Evolutionary conservation across 495 filamentous ascomycete genomes (phyloP).

Genomic region (Glonium stellatum): DNA sequence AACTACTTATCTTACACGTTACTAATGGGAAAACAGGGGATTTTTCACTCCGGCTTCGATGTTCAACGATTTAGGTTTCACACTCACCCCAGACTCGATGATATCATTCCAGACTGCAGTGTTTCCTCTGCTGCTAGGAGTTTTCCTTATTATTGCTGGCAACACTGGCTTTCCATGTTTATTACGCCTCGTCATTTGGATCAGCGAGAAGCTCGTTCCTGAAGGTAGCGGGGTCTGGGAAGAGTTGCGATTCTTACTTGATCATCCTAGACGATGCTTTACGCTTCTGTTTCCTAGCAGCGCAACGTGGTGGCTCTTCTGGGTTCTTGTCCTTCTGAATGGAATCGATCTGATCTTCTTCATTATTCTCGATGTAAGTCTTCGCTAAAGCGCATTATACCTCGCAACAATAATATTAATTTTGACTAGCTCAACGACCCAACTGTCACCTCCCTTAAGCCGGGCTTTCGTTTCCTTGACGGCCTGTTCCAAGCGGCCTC

Average conservation of each 20-base stretch:
- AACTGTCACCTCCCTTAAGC: conserved; percentile 52
- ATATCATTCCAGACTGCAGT: conserved; percentile 70
- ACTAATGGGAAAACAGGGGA: conserved; percentile 54
- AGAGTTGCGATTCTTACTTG: conserved; percentile 80
- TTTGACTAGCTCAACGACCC: conserved; percentile 55
- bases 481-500: conserved; percentile 82
- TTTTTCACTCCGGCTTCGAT: conserved; percentile 78
- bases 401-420: conserved; percentile 5
- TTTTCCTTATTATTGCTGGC: conserved; percentile 80
- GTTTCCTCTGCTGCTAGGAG: conserved; percentile 65
- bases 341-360: conserved; percentile 80
- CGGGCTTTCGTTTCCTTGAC: conserved; percentile 67
- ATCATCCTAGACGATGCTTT: conserved; percentile 92
- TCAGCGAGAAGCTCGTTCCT: conserved; percentile 52
- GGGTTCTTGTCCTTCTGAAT: conserved; percentile 75
- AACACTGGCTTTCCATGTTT: conserved; percentile 94
- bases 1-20: conserved; percentile 57
- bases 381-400: background rate
- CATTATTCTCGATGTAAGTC: conserved; percentile 75
- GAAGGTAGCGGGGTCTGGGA: conserved; percentile 66
- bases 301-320: conserved; percentile 96
- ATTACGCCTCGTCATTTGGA: conserved; percentile 85
- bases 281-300: conserved; percentile 82
- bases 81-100: conserved; percentile 89
- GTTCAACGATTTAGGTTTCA: conserved; percentile 79